Conservation (phyloP, 176 grass and related monocot genomes). For the Areca catechu region DNA sequence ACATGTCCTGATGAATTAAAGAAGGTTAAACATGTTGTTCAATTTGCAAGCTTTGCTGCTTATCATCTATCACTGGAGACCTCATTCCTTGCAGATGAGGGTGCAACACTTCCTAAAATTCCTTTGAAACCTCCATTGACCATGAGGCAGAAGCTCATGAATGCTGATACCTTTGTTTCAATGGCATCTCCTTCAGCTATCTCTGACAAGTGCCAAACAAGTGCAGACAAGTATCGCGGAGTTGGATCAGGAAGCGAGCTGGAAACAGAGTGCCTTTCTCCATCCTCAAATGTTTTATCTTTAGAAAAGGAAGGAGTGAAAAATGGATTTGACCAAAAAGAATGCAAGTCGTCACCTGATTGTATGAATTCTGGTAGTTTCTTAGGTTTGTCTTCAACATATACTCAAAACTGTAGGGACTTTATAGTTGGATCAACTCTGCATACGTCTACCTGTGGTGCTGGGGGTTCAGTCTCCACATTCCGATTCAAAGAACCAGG, state of each 20-base stretch:
- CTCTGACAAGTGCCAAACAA: slow-evolving; percentile 21
- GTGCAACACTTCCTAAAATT: slow-evolving; percentile 45
- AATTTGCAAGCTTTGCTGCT: slow-evolving; percentile 74
- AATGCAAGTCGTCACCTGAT: slow-evolving; percentile 19
- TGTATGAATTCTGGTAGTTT: slow-evolving; percentile 8
- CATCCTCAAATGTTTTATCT: slow-evolving; percentile 19
- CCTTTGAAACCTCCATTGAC: slow-evolving; percentile 18
- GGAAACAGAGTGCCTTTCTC: slow-evolving; percentile 9
- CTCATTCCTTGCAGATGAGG: slow-evolving; percentile 85
- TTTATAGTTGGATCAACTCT: slow-evolving; percentile 8
- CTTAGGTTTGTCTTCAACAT: slow-evolving; percentile 12
- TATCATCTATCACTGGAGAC: slow-evolving; percentile 80
- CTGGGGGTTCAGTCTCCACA: neutral
- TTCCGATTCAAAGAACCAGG: neutral
- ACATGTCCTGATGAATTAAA: slow-evolving; percentile 59
- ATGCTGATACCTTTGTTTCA: slow-evolving; percentile 13
- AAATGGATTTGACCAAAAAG: slow-evolving; percentile 25
- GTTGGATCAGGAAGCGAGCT: slow-evolving; percentile 28
- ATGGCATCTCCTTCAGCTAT: slow-evolving; percentile 11
- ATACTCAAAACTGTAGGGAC: slow-evolving; percentile 17
- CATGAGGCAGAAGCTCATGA: slow-evolving; percentile 23
- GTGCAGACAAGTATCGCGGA: slow-evolving; percentile 24
- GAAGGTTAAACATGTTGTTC: slow-evolving; percentile 57
- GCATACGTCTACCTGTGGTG: neutral
- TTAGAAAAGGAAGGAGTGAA: slow-evolving; percentile 22